Percentiles rank a stretch among this genome's conserved stretches.
These are phyloP conservation scores for Hydrangea macrophylla DNA, from an alignment of 148 eudicot genomes.

Conservation along the genomic window DNA sequence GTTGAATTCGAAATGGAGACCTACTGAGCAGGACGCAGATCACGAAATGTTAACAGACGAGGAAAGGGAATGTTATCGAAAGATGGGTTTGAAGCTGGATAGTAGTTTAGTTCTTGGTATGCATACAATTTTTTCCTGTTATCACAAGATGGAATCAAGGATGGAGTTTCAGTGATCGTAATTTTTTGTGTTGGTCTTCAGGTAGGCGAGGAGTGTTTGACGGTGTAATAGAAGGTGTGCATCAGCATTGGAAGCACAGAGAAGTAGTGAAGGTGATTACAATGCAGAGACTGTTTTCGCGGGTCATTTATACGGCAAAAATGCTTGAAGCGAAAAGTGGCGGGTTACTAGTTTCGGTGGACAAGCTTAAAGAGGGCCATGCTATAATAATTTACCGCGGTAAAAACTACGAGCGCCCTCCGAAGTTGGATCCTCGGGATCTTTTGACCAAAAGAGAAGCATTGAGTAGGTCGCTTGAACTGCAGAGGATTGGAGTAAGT, in stretches of 20 bases:
- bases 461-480: conserved; percentile 67
- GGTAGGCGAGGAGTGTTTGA: conserved; percentile 91
- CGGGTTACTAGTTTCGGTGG: conserved; percentile 68
- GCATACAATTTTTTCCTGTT: conserved; percentile 1
- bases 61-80: conserved; percentile 74
- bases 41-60: conserved; percentile 76
- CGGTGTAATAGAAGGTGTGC: conserved; percentile 89
- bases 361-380: conserved; percentile 80
- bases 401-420: conserved; percentile 81
- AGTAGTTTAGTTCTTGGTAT: conserved; percentile 71
- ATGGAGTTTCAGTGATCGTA: too few species aligned
- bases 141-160: too few species aligned
- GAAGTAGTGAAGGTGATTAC: conserved; percentile 83
- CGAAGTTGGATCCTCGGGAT: conserved; percentile 31
- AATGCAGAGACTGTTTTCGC: conserved; percentile 59
- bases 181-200: conserved; percentile 14
- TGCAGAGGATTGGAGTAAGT: conserved; percentile 94
- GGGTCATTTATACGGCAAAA: conserved; percentile 62
- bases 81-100: conserved; percentile 65
- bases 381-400: conserved; percentile 86
- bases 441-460: conserved; percentile 80
- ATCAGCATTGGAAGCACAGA: conserved; percentile 97
- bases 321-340: conserved; percentile 71
- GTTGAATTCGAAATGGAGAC: conserved; percentile 50
- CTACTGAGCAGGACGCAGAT: conserved; percentile 59